Base-by-base conservation (phyloP, 192 early-diverging fungal genomes). In the Backusella psychrophila region DNA sequence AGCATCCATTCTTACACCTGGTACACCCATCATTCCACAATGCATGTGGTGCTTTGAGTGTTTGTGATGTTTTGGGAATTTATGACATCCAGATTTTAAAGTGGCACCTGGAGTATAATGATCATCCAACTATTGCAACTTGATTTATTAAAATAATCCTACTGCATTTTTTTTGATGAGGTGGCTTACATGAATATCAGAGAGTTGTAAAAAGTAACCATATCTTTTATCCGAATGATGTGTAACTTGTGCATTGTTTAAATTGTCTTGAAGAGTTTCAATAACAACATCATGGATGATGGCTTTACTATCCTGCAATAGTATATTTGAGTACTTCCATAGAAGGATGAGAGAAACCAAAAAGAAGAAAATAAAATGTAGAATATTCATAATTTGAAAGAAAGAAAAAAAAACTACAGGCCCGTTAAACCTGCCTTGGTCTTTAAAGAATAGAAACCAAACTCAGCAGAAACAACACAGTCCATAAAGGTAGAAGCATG, bases 151-250 rank as follows among this genome's bases (percentile, higher is more conserved):
- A 29, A 6, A 39, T 34, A 44, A 3, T 21, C 38, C 9, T 39
- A 33, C 19, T 49, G 1, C 19, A 19, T 49, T 49, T 49, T 19
- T 49, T 49, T 49, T 6, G 46, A 6, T 6, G 6, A n/a, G 1
- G 46, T 33, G 15, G 31, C 56, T 69, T 71, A 71, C 75, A 76
- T 93, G 92, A 36, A 93, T 83, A 69, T 93, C 91, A 1, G 89
- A 92, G 19, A 93, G 90, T 72, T 93, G 92, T 26, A 93, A 72
- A 72, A 89, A 93, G 41, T 83, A 83, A 4, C 92, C 91, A 17
- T 82, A 46, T 31, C 31, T n/a, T 19, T 31, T 72, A 46, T 29
- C 56, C 11, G 26, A 29, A 63, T 29, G 23, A 26, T 12, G 56
- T 2, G 23, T 29, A 12, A n/a, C 26, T 11, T 63, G 23, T 63